A percentile compares a stretch with the other conserved stretches of the same genome.
phyloP scores from a whole-genome alignment of 805 yeast genomes.

The Sugiyamaella boreocaroliniensis region DNA sequence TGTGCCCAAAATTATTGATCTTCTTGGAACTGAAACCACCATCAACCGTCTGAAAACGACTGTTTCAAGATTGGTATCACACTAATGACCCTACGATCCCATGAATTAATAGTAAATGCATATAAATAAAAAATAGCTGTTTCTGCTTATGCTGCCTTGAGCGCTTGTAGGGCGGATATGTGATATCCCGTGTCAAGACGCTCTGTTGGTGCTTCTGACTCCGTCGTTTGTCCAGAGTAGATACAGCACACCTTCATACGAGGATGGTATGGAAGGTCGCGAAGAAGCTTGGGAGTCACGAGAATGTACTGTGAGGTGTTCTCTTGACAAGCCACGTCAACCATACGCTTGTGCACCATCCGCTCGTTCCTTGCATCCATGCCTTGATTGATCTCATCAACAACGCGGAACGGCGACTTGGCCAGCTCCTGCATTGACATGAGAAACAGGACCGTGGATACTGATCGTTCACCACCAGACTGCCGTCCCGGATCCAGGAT shows the following conservation, averaged over 20 bases:
- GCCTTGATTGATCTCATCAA: slow-evolving; percentile 98
- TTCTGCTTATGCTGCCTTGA: neutral
- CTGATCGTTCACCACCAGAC: slow-evolving; percentile 97
- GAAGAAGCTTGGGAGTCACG: slow-evolving; percentile 85
- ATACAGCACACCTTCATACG: slow-evolving; percentile 85
- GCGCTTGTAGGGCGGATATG: neutral
- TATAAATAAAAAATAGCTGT: neutral
- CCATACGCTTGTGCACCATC: slow-evolving; percentile 76
- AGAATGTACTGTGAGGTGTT: slow-evolving; percentile 75
- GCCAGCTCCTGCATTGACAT: slow-evolving; percentile 87
- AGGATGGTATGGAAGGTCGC: slow-evolving; percentile 67
- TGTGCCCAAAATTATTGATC: slow-evolving; percentile 48
- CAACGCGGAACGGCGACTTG: slow-evolving; percentile 85
- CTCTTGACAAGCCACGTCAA: slow-evolving; percentile 67
- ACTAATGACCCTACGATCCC: neutral
- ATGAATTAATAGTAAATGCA: neutral
- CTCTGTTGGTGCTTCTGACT: neutral
- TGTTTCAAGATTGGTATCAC: neutral
- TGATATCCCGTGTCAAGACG: neutral
- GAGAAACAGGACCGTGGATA: slow-evolving; percentile 82
- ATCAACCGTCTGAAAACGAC: slow-evolving; percentile 11
- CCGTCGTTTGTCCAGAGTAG: slow-evolving; percentile 40
- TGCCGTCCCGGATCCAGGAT: slow-evolving; percentile 80
- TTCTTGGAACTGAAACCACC: slow-evolving; percentile 40
- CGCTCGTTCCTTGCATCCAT: slow-evolving; percentile 94